Evolutionary conservation across 257 asterid genomes (phyloP).

Genomic region (Orobanche coerulescens): DNA sequence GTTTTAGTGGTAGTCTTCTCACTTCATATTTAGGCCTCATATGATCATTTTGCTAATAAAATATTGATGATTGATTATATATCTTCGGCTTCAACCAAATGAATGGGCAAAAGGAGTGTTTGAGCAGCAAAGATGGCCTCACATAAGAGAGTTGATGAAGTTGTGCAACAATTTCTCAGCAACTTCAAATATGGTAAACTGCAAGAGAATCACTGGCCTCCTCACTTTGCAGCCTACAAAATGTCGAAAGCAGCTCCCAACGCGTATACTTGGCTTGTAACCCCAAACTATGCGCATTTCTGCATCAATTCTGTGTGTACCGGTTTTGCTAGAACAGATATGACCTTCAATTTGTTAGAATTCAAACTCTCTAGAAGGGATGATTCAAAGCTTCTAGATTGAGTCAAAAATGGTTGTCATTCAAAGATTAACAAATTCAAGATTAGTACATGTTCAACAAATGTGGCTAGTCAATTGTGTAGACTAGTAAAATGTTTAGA

Average conservation of each 20-base stretch:
- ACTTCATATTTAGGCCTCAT: not conserved
- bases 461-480: too few species aligned
- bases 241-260: conserved; percentile 47
- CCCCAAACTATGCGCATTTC: conserved; percentile 27
- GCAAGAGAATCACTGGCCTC: conserved; percentile 40
- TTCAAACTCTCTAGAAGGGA: too few species aligned
- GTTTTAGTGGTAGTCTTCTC: conserved; percentile 15
- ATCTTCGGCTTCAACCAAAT: conserved; percentile 27
- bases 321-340: conserved; percentile 41
- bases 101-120: conserved; percentile 36
- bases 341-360: conserved; percentile 24
- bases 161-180: conserved; percentile 33
- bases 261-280: conserved; percentile 34
- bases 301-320: conserved; percentile 40
- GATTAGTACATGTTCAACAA: too few species aligned
- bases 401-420: too few species aligned
- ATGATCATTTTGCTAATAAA: too few species aligned
- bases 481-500: too few species aligned
- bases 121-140: conserved; percentile 25
- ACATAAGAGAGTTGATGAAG: conserved; percentile 34
- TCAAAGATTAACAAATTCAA: too few species aligned
- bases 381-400: too few species aligned
- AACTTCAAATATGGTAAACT: conserved; percentile 28
- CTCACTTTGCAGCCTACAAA: conserved; percentile 30
- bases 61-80: too few species aligned